phyloP scores from a whole-genome alignment of 257 asterid genomes.

The Primulina eburnea region DNA sequence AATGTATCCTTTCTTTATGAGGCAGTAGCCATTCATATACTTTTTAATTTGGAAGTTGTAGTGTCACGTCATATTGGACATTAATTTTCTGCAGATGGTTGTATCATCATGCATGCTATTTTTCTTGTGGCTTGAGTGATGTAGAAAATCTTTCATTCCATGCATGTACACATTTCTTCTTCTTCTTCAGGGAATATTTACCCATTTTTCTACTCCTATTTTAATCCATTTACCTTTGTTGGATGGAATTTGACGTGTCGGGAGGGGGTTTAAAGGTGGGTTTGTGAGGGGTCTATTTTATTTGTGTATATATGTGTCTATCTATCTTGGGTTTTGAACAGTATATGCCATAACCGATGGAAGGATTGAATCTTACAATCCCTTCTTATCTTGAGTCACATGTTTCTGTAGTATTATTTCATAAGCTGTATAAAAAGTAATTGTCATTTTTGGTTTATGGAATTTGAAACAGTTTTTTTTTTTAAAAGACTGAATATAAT shows the following conservation, averaged over 20 bases:
- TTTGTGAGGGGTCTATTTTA: neutral
- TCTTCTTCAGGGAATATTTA: neutral
- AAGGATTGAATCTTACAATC: neutral
- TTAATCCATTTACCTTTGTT: neutral
- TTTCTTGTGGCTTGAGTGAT: neutral
- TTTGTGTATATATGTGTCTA: neutral
- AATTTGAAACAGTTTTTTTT: no score
- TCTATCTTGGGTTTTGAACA: neutral
- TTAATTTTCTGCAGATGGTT: neutral
- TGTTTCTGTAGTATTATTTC: neutral
- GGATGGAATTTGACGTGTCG: neutral
- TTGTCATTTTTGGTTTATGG: no score
- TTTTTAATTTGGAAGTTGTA: neutral
- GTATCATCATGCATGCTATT: neutral
- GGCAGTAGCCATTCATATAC: neutral
- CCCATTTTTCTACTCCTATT: neutral
- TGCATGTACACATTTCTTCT: neutral
- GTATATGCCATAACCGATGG: neutral
- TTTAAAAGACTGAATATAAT: no score
- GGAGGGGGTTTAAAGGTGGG: neutral
- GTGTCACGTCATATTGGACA: neutral
- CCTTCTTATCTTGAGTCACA: neutral
- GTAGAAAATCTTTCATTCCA: neutral
- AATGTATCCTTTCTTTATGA: constrained; percentile 76
- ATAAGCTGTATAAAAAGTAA: no score